Conservation (phyloP, 2,329 filamentous ascomycete genomes). For the Cladophialophora immunda region DNA sequence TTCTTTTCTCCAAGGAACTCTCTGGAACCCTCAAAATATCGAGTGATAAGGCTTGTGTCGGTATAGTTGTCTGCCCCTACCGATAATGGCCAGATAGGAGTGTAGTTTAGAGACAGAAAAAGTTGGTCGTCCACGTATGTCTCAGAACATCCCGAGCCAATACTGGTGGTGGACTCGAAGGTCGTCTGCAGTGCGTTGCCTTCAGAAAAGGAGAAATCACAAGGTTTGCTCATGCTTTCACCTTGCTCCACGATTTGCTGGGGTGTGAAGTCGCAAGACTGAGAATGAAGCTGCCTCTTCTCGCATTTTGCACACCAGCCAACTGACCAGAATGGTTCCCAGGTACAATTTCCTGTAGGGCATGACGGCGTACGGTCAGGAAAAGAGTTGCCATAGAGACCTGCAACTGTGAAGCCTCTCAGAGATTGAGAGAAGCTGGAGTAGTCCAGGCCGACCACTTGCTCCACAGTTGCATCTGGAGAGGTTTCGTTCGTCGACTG, state of each 20-base stretch:
- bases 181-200: neutral
- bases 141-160: neutral
- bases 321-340: neutral
- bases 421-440: neutral
- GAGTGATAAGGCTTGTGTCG: neutral
- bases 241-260: neutral
- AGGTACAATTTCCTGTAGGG: constrained; percentile 14
- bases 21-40: neutral
- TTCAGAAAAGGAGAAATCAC: neutral
- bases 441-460: neutral
- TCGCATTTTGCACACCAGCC: constrained; percentile 12
- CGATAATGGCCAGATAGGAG: constrained; percentile 5
- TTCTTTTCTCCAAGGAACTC: neutral
- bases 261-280: neutral
- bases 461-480: neutral
- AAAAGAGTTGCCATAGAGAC: constrained; percentile 10
- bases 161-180: neutral
- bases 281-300: neutral
- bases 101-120: neutral
- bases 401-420: neutral
- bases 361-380: constrained; percentile 1
- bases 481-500: neutral
- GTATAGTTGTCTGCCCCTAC: neutral
- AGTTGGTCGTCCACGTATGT: neutral
- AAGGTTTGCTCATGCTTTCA: neutral